A percentile compares a stretch with the other conserved stretches of the same genome.
Conservation (phyloP, 2,329 filamentous ascomycete genomes). For the Botrytis elliptica region DNA sequence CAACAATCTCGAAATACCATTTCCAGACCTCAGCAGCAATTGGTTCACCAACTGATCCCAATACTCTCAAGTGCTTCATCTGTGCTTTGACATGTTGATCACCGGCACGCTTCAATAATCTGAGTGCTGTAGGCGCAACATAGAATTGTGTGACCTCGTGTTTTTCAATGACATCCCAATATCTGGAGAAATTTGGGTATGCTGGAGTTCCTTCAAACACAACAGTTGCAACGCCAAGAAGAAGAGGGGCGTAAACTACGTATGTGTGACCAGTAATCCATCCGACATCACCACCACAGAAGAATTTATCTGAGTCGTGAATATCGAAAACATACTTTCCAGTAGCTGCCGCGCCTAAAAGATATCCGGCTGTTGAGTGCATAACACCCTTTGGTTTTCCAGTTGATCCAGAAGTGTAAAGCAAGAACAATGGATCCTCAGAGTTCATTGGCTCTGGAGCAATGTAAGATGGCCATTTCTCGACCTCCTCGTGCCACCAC, state of each 20-base stretch:
- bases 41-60: conserved; percentile 94
- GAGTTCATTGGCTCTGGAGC: conserved; percentile 85
- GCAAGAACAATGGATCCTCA: conserved; percentile 93
- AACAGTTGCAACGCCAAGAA: conserved; percentile 90
- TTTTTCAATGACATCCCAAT: conserved; percentile 98
- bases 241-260: conserved; percentile 91
- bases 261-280: conserved; percentile 99
- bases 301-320: conserved; percentile 88
- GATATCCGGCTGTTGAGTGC: conserved; percentile 94
- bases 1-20: conserved; percentile 96
- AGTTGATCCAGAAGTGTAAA: conserved; percentile 97
- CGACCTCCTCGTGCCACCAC: conserved; percentile 99
- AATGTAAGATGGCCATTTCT: conserved; percentile 94
- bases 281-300: conserved; percentile 96
- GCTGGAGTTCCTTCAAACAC: conserved; percentile 98
- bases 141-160: conserved; percentile 97
- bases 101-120: conserved; percentile 91
- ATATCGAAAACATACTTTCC: conserved; percentile 99
- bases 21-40: conserved; percentile 99
- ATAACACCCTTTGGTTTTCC: conserved; percentile 99
- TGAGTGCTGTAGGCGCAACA: conserved; percentile 89
- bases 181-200: conserved; percentile 95
- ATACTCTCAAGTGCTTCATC: conserved; percentile 84
- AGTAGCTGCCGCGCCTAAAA: conserved; percentile 88
- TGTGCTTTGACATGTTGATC: conserved; percentile 86